A percentile compares a stretch with the other conserved stretches of the same genome.
phyloP scores from a whole-genome alignment of 1,139 yeast genomes.

The Sugiyamaella xylanicola region DNA sequence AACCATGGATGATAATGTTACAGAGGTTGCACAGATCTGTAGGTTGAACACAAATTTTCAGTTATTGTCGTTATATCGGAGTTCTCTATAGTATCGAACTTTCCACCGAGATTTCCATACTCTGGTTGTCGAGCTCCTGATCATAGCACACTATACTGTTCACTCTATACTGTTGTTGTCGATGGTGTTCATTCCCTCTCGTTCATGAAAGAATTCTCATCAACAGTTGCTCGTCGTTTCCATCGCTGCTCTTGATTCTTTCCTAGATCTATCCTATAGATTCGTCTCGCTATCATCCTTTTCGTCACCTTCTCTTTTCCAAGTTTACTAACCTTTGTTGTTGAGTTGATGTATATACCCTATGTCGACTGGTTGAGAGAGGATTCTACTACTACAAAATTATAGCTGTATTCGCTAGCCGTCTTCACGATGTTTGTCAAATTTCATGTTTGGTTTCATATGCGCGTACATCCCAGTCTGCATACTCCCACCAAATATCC shows the following conservation, averaged over 20 bases:
- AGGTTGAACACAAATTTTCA: too few species aligned
- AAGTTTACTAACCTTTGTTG: slow-evolving; percentile 19
- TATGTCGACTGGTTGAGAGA: slow-evolving; percentile 19
- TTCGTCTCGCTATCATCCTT: not conserved
- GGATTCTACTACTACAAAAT: slow-evolving; percentile 12
- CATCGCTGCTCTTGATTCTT: not conserved
- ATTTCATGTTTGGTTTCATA: slow-evolving; percentile 9
- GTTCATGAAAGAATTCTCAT: too few species aligned
- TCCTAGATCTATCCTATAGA: not conserved
- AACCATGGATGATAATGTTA: too few species aligned
- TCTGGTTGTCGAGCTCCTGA: too few species aligned
- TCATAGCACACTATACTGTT: too few species aligned
- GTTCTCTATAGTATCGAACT: too few species aligned
- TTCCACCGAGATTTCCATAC: too few species aligned
- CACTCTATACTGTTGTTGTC: too few species aligned
- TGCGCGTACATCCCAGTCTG: slow-evolving; percentile 15
- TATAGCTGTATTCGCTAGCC: slow-evolving; percentile 3
- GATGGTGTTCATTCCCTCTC: too few species aligned
- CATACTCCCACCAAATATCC: not conserved
- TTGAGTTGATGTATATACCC: slow-evolving; percentile 19
- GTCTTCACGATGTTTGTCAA: slow-evolving; percentile 9
- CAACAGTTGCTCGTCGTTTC: not conserved
- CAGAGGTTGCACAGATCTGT: too few species aligned
- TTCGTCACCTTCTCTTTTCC: not conserved
- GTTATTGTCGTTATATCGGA: too few species aligned